Evolutionary conservation across 129 eudicot genomes (phyloP).

Genomic region (Rutidosis leptorrhynchoides): DNA sequence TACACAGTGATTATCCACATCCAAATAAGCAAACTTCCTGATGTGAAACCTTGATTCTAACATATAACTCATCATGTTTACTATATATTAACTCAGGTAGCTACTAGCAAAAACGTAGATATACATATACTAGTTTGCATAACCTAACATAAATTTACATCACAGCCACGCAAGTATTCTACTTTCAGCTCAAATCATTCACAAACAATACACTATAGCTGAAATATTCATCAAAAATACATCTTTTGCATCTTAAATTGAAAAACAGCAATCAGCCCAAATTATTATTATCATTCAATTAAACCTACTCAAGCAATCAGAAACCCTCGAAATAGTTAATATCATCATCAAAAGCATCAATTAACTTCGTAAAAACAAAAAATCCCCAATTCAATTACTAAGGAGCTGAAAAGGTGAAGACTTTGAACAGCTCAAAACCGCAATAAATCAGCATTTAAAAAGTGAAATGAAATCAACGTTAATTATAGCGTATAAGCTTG

Average conservation of each 20-base stretch:
- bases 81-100: background rate
- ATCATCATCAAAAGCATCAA: slow-evolving; percentile 18
- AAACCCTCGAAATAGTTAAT: slow-evolving; percentile 20
- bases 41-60: background rate
- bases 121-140: background rate
- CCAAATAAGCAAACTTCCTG: background rate
- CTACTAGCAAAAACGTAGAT: background rate
- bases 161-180: background rate
- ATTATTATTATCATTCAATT: slow-evolving; percentile 14
- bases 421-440: too few relatives aligned
- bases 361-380: too few relatives aligned
- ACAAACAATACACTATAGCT: background rate
- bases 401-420: too few relatives aligned
- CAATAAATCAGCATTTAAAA: too few relatives aligned
- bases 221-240: background rate
- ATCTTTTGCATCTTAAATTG: background rate
- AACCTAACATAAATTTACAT: slow-evolving; percentile 14
- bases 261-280: slow-evolving; percentile 13
- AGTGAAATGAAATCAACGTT: too few relatives aligned
- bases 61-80: background rate
- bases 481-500: too few relatives aligned
- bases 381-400: too few relatives aligned
- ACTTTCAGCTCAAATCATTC: slow-evolving; percentile 11
- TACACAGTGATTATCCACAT: background rate
- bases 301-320: slow-evolving; percentile 8